Base-by-base conservation (phyloP, 2,329 filamentous ascomycete genomes). In the Nemania abortiva region DNA sequence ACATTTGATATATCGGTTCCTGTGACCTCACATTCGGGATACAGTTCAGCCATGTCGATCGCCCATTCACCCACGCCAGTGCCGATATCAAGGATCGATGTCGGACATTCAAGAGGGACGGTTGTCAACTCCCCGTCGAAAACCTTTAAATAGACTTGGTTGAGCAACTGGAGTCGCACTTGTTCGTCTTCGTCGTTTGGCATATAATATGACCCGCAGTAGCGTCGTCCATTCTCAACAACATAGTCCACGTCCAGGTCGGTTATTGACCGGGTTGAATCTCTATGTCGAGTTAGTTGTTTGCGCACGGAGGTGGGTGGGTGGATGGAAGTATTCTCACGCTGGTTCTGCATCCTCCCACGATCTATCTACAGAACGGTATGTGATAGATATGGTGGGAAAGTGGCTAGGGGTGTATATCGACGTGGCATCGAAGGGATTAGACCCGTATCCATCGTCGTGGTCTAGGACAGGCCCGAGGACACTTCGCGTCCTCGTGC, bases 141-240 rank as follows among this genome's bases (percentile, higher is more conserved):
- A 18, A 84, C 79, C 63, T 85, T 84, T 6, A 90, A 79, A 74
- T 88, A 91, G 55, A 91, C 86, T 75, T 91, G 88, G 72, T 92
- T 89, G 47, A 88, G 81, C 61, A 92, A 82, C 66, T 87, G 85
- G 59, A 90, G 78, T 50, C 90, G 87, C 54, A 88, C 87, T 77
- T 91, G 88, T 75, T 92, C 90, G 54, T 84, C 80, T 54, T 90
- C 87, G 74, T 91, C 90, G 77, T 90, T 91, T 15, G 90, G 90
- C 84, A 91, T 89, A 77, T 84, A 89, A 74, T 91, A 91, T 39
- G 84, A 83, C 39, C 86, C 82, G 74, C 90, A 89, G 75, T 89
- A 90, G 72, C 90, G 84, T 24, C 90, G 87, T 52, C 85, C 88
- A 78, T 91, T 86, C 70, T 91, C 88, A 69, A 86, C 81, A 63